Conservation (phyloP, 2,329 filamentous ascomycete genomes). For the Ploettnerulaceae sp. region DNA sequence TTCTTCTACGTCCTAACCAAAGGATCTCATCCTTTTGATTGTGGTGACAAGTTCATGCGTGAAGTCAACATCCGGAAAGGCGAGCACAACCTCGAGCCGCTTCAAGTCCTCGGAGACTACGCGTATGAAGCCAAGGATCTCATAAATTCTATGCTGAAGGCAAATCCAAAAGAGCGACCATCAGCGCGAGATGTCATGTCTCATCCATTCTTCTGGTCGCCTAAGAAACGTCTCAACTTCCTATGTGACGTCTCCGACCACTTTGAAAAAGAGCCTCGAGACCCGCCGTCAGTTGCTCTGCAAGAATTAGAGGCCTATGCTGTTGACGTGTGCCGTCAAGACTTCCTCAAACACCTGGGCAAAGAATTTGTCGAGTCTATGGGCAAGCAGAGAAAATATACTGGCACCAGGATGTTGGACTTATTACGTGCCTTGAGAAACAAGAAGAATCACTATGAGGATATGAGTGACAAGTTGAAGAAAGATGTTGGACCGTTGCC, state of each 20-base stretch:
- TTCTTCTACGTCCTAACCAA: conserved; percentile 98
- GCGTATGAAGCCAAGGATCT: conserved; percentile 83
- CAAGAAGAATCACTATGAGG: conserved; percentile 97
- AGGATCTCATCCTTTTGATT: conserved; percentile 88
- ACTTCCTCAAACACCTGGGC: conserved; percentile 75
- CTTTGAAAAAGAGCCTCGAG: conserved; percentile 86
- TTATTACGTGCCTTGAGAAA: conserved; percentile 84
- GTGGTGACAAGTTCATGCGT: conserved; percentile 88
- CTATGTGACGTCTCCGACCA: conserved; percentile 96
- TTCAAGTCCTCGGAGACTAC: conserved; percentile 76
- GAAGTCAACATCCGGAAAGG: conserved; percentile 97
- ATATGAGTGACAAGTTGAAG: conserved; percentile 81
- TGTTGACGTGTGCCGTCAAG: conserved; percentile 52
- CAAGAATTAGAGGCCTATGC: conserved; percentile 52
- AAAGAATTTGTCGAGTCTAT: conserved; percentile 82
- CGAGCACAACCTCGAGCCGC: conserved; percentile 63
- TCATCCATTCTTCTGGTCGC: conserved; percentile 94
- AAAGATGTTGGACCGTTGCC: conserved; percentile 58
- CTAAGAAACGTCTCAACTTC: conserved; percentile 84
- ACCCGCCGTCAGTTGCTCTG: conserved; percentile 69
- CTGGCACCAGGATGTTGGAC: conserved; percentile 76
- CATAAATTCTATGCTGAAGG: conserved; percentile 70
- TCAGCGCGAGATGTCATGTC: conserved; percentile 75
- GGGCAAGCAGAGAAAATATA: conserved; percentile 94
- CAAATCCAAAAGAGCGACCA: conserved; percentile 55